Conservation (phyloP, 768 basidiomycete genomes). For the Phlebiopsis flavidoalba region DNA sequence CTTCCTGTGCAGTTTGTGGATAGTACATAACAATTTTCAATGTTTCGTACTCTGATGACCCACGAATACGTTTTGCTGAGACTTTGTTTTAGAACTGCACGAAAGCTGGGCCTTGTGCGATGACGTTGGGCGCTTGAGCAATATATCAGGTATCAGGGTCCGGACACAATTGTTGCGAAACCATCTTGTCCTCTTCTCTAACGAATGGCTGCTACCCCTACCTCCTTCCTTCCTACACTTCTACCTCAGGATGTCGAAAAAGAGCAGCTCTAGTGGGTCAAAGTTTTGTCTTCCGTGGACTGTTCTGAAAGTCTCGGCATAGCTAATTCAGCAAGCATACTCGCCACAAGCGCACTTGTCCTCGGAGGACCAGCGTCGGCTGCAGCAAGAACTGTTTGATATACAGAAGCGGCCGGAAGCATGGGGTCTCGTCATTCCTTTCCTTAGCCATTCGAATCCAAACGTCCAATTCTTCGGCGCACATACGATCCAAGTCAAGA, state of each 20-base stretch:
- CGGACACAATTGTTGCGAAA: neutral
- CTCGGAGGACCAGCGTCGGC: constrained; percentile 53
- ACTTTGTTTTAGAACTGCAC: too few relatives aligned
- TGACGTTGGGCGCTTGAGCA: too few relatives aligned
- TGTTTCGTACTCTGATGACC: neutral
- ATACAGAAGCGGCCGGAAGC: constrained; percentile 73
- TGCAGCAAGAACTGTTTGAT: constrained; percentile 72
- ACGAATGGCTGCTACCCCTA: neutral
- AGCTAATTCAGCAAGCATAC: constrained; percentile 72
- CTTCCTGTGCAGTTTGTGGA: too few relatives aligned
- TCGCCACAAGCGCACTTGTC: constrained; percentile 44
- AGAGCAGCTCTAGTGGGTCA: constrained; percentile 13
- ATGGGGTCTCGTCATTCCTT: constrained; percentile 79
- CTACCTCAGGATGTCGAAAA: constrained; percentile 14
- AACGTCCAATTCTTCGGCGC: constrained; percentile 95
- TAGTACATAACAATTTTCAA: too few relatives aligned
- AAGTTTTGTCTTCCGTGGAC: constrained; percentile 6
- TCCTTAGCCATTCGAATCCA: constrained; percentile 63
- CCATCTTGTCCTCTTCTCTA: neutral
- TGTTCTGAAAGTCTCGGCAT: neutral
- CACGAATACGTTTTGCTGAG: too few relatives aligned
- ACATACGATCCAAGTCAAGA: constrained; percentile 91
- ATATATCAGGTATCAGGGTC: too few relatives aligned
- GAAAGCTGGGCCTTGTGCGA: too few relatives aligned
- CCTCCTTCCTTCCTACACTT: constrained; percentile 14